phyloP scores from a whole-genome alignment of 305 asterid species.

The Fraxinus platypoda region DNA sequence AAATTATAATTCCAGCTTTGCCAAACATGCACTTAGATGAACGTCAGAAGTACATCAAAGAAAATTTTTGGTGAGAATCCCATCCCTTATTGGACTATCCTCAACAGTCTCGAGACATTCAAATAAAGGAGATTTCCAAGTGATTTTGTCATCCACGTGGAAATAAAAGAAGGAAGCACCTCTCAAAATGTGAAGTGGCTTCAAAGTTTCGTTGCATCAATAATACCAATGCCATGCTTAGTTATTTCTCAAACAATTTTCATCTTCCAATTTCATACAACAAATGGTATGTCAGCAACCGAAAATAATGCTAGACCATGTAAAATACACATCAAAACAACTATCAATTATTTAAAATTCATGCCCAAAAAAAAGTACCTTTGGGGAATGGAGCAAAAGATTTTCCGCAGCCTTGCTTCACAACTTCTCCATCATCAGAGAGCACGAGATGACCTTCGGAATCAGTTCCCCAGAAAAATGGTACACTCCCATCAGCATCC shows the following conservation, averaged over 20 bases:
- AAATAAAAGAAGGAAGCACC: neutral
- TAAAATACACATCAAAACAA: neutral
- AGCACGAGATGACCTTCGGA: constrained; percentile 77
- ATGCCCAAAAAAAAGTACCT: constrained; percentile 40
- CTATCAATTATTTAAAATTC: no score
- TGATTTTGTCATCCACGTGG: neutral
- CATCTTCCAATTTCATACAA: neutral
- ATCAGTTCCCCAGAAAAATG: constrained; percentile 88
- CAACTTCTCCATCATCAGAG: constrained; percentile 63
- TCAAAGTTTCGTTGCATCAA: neutral
- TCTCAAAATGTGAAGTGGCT: neutral
- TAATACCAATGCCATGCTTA: neutral
- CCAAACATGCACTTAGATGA: neutral
- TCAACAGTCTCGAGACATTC: neutral
- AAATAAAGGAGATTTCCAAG: neutral
- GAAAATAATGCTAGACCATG: neutral
- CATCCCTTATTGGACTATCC: neutral
- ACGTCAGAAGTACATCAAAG: neutral
- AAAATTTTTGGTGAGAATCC: neutral
- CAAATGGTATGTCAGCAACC: neutral
- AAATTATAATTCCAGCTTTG: no score
- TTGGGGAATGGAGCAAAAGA: constrained; percentile 85
- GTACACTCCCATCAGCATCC: constrained; percentile 81
- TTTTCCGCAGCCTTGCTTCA: constrained; percentile 80
- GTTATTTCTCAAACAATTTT: neutral